Conservation (phyloP, 768 basidiomycete genomes). For the Leccinum broughii region DNA sequence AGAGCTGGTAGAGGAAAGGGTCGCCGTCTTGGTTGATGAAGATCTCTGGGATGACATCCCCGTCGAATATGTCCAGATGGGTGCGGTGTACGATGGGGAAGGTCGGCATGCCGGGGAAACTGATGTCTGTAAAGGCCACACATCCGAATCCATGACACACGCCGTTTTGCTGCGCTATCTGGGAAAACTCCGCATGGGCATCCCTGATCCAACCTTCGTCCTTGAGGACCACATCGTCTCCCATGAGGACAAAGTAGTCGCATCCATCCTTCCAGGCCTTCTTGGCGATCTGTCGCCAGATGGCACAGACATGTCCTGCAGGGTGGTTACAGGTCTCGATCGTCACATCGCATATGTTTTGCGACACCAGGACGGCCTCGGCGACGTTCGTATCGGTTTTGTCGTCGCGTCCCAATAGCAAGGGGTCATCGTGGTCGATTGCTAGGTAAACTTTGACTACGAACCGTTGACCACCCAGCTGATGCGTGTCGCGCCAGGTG, state of each 20-base stretch:
- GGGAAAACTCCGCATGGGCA: conserved; percentile 39
- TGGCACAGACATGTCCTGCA: conserved; percentile 48
- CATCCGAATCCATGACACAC: conserved; percentile 53
- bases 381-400: conserved; percentile 32
- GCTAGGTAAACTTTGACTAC: conserved; percentile 49
- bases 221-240: conserved; percentile 52
- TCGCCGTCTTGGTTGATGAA: conserved; percentile 64
- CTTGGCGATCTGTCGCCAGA: conserved; percentile 54
- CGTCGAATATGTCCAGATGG: conserved; percentile 56
- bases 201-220: conserved; percentile 55
- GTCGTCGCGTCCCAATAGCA: conserved; percentile 31
- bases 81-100: conserved; percentile 57
- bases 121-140: conserved; percentile 54
- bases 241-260: conserved; percentile 54
- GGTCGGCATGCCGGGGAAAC: conserved; percentile 62
- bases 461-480: conserved; percentile 34
- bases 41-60: conserved; percentile 47
- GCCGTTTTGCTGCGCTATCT: conserved; percentile 30
- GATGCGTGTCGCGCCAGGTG: conserved; percentile 44
- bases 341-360: conserved; percentile 39
- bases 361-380: conserved; percentile 36
- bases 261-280: conserved; percentile 48
- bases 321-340: conserved; percentile 42
- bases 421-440: conserved; percentile 50
- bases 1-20: conserved; percentile 59